Evolutionary conservation across 179 eudicot genomes (phyloP), one percentile per base, ranked within the genome.

Genomic region (Gypsophila paniculata): DNA sequence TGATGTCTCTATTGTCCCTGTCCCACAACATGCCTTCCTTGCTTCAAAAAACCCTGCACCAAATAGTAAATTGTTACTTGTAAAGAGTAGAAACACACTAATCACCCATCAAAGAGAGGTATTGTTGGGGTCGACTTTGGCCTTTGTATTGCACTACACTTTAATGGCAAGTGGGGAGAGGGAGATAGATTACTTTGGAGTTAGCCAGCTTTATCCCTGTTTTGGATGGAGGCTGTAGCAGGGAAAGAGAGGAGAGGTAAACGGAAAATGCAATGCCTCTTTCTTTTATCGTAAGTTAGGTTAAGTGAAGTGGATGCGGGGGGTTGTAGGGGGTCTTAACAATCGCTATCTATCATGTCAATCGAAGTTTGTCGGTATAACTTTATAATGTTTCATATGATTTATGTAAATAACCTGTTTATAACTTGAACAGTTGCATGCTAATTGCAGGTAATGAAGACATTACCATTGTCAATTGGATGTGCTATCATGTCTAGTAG

Each of bases 1-100:
- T 4, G 98, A 84, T 32, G 96, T 90, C 79, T 92, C 98, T 64
- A 92, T 68, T 68, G 89, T 76, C 38, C 98, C 98, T 2, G 95
- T 80, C n/a, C 98, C 96, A 82, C 96, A 92, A 70, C 98, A 92
- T 61, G 92, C 98, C 80, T 79, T 92, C 78, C 96, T 88, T 72
- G 95, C 82, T 78, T 90, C 92, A 23, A 82, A 80, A 71, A 92
- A 90, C 22, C 96, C 96, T 90, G 85, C 76, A 53, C 12, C 12
- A 71, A 26, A 38, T 68, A 48, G 29, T 14, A 61, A 25, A 49
- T 21, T 49, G 8, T 23, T 49, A 48, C 29, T 6, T 51, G 25
- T 72, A 22, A 7, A 25, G 7, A 57, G 25, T 48, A 15, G 32
- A 59, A 8, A 44, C 25, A 8, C 51, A 59, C 13, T 60, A 5